These are phyloP conservation scores for Primulina huaijiensis DNA, from an alignment of 257 asterid species.

Conservation along the genomic window DNA sequence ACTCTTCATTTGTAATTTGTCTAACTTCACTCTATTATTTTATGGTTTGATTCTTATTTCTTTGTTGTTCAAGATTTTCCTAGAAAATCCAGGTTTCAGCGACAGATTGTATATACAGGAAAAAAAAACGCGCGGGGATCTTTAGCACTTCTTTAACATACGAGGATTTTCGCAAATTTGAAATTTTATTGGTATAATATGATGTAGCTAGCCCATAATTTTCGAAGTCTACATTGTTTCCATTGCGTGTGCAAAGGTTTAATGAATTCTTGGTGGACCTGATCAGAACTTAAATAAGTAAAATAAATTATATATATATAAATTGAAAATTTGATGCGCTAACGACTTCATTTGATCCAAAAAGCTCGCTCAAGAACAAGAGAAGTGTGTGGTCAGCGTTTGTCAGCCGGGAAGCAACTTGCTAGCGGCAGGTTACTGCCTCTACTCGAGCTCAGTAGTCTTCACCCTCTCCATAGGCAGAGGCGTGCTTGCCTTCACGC, in stretches of 20 bases:
- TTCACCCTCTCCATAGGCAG: constrained; percentile 67
- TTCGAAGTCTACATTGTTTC: too few relatives aligned
- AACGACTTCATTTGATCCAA: background rate
- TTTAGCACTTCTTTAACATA: too few relatives aligned
- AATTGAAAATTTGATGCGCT: background rate
- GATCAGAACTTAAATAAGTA: background rate
- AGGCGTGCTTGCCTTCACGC: constrained; percentile 61
- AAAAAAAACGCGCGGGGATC: too few relatives aligned
- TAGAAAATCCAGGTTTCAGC: too few relatives aligned
- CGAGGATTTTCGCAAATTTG: too few relatives aligned
- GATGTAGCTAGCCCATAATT: too few relatives aligned
- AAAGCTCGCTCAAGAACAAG: constrained; percentile 59
- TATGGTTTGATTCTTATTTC: too few relatives aligned
- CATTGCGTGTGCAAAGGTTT: background rate
- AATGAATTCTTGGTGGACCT: background rate
- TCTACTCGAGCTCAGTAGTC: constrained; percentile 72
- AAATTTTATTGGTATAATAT: too few relatives aligned
- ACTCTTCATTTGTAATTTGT: too few relatives aligned
- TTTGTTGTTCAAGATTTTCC: too few relatives aligned
- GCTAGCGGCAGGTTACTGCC: constrained; percentile 83
- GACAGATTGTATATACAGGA: too few relatives aligned
- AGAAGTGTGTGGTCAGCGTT: constrained; percentile 67
- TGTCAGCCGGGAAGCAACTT: constrained; percentile 90
- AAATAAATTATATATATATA: background rate
- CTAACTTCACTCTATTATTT: too few relatives aligned